Conservation (phyloP, 805 yeast species). For the Candida tibetensis region DNA sequence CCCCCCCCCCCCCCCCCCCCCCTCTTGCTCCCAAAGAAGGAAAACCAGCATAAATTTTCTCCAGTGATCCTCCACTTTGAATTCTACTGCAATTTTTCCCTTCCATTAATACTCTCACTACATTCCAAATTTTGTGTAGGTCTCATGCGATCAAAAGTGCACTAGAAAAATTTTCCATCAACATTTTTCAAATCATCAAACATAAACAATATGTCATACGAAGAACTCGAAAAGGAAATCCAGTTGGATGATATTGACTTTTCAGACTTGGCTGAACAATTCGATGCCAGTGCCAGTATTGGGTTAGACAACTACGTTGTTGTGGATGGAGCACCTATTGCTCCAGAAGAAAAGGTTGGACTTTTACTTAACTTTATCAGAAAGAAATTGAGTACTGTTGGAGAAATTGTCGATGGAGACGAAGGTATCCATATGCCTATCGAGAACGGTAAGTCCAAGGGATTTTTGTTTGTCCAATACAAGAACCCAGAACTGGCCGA, state of each 20-base stretch:
- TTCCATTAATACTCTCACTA: too few species aligned
- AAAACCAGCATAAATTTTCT: too few species aligned
- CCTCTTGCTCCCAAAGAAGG: too few species aligned
- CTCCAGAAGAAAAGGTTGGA: slow-evolving; percentile 85
- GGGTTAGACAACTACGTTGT: slow-evolving; percentile 76
- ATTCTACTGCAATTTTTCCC: too few species aligned
- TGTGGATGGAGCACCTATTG: slow-evolving; percentile 93
- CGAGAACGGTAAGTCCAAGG: slow-evolving; percentile 76
- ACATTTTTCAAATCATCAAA: slow-evolving; percentile 1
- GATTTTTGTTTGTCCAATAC: slow-evolving; percentile 83
- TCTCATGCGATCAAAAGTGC: not conserved
- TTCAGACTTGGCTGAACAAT: slow-evolving; percentile 80
- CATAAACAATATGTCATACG: slow-evolving; percentile 10
- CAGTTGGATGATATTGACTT: slow-evolving; percentile 61
- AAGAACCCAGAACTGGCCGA: slow-evolving; percentile 64
- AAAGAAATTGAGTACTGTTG: slow-evolving; percentile 75
- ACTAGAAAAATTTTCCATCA: slow-evolving; percentile 6
- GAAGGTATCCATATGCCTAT: slow-evolving; percentile 81
- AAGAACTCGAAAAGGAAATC: slow-evolving; percentile 39
- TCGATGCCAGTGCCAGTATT: slow-evolving; percentile 55
- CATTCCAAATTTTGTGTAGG: not conserved
- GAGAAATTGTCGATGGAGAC: slow-evolving; percentile 57
- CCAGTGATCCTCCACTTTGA: too few species aligned
- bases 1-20: not conserved
- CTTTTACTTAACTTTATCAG: slow-evolving; percentile 79